Conservation (phyloP, 306 rosid species). For the Neltuma alba region DNA sequence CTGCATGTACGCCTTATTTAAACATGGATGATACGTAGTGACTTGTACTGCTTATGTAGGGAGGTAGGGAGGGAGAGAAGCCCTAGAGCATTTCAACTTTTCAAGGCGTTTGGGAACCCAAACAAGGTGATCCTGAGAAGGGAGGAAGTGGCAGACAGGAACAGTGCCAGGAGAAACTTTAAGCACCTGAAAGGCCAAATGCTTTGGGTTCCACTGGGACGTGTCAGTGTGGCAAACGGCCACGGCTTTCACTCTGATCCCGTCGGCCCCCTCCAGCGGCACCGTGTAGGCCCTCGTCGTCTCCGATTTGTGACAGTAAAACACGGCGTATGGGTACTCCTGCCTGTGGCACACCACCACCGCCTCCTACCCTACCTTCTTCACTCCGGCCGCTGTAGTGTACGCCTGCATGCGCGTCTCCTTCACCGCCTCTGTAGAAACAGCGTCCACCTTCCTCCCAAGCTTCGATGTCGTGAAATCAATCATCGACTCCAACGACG, state of each 20-base stretch:
- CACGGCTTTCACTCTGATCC: conserved; percentile 61
- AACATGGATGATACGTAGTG: neutral
- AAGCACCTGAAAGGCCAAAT: conserved; percentile 77
- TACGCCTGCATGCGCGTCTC: conserved; percentile 50
- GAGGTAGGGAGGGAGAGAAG: no score
- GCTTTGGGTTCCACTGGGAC: conserved; percentile 81
- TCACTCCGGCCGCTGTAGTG: conserved; percentile 43
- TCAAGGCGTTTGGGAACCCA: conserved; percentile 58
- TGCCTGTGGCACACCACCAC: conserved; percentile 76
- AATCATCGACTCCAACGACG: conserved; percentile 85
- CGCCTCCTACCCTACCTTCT: conserved; percentile 44
- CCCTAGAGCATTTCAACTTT: no score
- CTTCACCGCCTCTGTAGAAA: conserved; percentile 63
- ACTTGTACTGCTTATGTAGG: neutral
- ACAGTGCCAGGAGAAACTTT: conserved; percentile 78
- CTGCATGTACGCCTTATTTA: no score
- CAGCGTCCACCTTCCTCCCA: conserved; percentile 51
- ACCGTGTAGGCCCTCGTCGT: conserved; percentile 50
- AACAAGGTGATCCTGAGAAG: conserved; percentile 76
- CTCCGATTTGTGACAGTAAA: conserved; percentile 68
- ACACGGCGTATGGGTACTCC: conserved; percentile 72
- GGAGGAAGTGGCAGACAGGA: conserved; percentile 87
- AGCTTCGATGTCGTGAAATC: conserved; percentile 74
- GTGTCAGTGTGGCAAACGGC: conserved; percentile 83
- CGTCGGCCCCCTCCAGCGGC: conserved; percentile 56